These are phyloP conservation scores for Xerocomus amazonicus DNA, from an alignment of 1,284 basidiomycete genomes.

Conservation along the genomic window DNA sequence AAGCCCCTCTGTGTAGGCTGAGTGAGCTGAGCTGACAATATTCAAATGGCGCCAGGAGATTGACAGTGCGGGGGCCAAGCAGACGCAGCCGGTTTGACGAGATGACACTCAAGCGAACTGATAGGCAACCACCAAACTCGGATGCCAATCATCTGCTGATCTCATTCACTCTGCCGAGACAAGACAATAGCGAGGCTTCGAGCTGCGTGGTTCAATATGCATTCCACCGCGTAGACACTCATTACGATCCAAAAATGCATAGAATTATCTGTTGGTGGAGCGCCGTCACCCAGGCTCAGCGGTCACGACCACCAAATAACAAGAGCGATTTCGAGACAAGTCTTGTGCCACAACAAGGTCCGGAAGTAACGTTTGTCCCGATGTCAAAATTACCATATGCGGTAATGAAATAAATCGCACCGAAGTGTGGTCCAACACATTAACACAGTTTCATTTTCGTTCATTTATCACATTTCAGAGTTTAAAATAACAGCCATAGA, in stretches of 20 bases:
- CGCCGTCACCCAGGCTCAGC: background rate
- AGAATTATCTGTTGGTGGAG: constrained; percentile 1
- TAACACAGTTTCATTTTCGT: too few species aligned
- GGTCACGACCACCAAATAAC: background rate
- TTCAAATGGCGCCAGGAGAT: too few species aligned
- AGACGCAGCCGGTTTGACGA: too few species aligned
- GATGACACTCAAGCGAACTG: too few species aligned
- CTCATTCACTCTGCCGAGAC: background rate
- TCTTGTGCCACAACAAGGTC: too few species aligned
- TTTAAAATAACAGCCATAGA: too few species aligned
- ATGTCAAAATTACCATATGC: constrained; percentile 11
- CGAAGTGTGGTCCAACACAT: background rate
- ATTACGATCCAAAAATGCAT: constrained; percentile 14
- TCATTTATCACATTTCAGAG: background rate
- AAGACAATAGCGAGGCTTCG: background rate
- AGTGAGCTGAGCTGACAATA: too few species aligned
- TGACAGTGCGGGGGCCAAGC: too few species aligned
- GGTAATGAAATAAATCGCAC: background rate
- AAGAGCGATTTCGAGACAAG: constrained; percentile 9
- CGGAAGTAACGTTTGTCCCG: constrained; percentile 2
- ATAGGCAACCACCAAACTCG: too few species aligned
- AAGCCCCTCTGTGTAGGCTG: too few species aligned
- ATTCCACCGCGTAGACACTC: background rate
- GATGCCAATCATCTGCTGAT: too few species aligned
- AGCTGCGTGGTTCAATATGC: background rate